Base-by-base conservation (phyloP, 2,329 filamentous ascomycete genomes). In the Penicillium sp. region DNA sequence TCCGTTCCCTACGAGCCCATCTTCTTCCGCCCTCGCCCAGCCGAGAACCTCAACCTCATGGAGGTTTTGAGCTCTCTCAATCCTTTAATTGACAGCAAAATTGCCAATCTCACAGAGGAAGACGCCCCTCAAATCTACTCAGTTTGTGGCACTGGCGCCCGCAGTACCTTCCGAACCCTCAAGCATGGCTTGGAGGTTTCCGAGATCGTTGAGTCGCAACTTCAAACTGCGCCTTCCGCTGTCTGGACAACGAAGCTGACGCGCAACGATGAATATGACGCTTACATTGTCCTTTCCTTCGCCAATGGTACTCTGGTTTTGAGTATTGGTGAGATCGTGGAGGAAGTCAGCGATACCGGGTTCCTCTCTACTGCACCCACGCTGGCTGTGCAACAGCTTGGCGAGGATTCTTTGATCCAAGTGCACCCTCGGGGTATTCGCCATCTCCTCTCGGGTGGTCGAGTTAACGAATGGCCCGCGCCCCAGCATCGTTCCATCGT, bases 111-210 rank as follows among this genome's bases (percentile, higher is more conserved):
- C 28, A 90, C 89, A 0, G 86, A 90, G 42, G 94, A 97, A 60
- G 94, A 97, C 70, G 92, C 93, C 5, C 94, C 94, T 12, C 95
- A 99, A 68, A 95, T 99, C 23, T 99, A 96, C 72, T 87, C 91
- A 0, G 84, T 96, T 38, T 95, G 89, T 67, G 94, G 95, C 9
- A 89, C 88, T 53, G 90, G 93, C 9, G 90, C 92, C 42, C 83
- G 90, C 58, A 96, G 93, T 71, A 87, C 88, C 6, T 96, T 99
- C 76, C 85, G 93, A 61, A 95, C 88, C 43, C 81, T 97, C 49
- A 94, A 94, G 68, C 92, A 99, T 70, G 94, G 93, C 6, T 75
- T 99, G 29, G 89, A 95, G 64, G 92, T 97, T 3, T 89, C 91
- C 34, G 92, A 97, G 69, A 94, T 96, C 53, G 91, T 96, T n/a